A percentile compares a stretch with the other conserved stretches of the same genome.
Conservation (phyloP, 805 yeast genomes). For the Pichia rugopelliculosa region DNA sequence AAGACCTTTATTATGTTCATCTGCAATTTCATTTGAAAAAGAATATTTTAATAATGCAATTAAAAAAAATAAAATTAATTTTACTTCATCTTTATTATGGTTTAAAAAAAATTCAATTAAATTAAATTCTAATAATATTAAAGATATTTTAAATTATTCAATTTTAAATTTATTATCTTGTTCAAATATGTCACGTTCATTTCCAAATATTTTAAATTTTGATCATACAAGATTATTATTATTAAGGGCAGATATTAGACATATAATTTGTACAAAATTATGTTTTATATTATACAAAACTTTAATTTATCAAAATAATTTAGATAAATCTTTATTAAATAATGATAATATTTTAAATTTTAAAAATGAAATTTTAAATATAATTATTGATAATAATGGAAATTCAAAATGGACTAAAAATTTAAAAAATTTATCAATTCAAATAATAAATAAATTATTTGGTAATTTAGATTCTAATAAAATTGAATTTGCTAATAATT, state of each 20-base stretch:
- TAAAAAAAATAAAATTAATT: conserved; percentile 49
- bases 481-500: conserved; percentile 58
- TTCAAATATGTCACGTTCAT: conserved; percentile 72
- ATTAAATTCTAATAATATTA: conserved; percentile 14
- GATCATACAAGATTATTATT: conserved; percentile 75
- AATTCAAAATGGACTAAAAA: conserved; percentile 88
- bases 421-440: conserved; percentile 63
- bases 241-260: conserved; percentile 79
- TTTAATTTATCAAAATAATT: conserved; percentile 35
- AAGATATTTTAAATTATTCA: conserved; percentile 39
- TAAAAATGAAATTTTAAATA: conserved; percentile 67
- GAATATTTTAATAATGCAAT: conserved; percentile 62
- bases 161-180: conserved; percentile 63
- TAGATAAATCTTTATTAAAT: conserved; percentile 28
- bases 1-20: conserved; percentile 76
- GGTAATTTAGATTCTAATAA: conserved; percentile 30
- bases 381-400: conserved; percentile 79
- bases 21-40: conserved; percentile 83
- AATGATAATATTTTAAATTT: conserved; percentile 35
- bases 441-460: conserved; percentile 39
- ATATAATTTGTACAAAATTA: conserved; percentile 70
- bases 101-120: conserved; percentile 33
- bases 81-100: conserved; percentile 62
- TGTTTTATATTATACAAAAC: conserved; percentile 70
- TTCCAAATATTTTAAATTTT: conserved; percentile 77